Conservation (phyloP, 352 stramenopile genomes). For the Detonula confervacea region DNA sequence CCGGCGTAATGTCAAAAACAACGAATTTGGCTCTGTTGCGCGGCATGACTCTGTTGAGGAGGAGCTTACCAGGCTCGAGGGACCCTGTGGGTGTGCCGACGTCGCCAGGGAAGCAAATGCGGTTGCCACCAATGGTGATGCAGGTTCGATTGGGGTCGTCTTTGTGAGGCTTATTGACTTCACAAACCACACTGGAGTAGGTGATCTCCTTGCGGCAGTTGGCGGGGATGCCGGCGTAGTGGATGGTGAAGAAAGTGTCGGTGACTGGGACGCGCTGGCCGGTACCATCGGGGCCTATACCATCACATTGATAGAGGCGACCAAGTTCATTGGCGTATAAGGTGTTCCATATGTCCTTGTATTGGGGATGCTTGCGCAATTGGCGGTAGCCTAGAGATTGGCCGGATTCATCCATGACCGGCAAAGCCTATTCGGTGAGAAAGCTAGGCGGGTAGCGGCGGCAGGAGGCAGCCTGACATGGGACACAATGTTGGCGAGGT, state of each 20-base stretch:
- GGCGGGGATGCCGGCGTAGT: constrained; percentile 11
- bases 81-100: constrained; percentile 5
- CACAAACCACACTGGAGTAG: constrained; percentile 7
- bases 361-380: constrained; percentile 3
- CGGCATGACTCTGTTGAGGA: constrained; percentile 40
- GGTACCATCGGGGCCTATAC: background rate
- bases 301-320: constrained; percentile 9
- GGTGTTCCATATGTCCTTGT: background rate
- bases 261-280: background rate
- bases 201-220: constrained; percentile 10
- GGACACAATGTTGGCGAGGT: background rate
- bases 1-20: constrained; percentile 35
- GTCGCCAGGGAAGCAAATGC: constrained; percentile 26
- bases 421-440: background rate
- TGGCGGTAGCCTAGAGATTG: constrained; percentile 20
- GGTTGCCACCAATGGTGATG: constrained; percentile 26
- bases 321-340: constrained; percentile 9
- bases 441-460: background rate
- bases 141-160: constrained; percentile 12
- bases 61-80: constrained; percentile 35
- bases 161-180: constrained; percentile 7
- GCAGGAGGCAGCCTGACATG: background rate
- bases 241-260: constrained; percentile 2
- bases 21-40: constrained; percentile 25
- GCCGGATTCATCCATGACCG: constrained; percentile 18